Evolutionary conservation across 768 basidiomycete genomes (phyloP).

Genomic region (Boletellus ananiceps): DNA sequence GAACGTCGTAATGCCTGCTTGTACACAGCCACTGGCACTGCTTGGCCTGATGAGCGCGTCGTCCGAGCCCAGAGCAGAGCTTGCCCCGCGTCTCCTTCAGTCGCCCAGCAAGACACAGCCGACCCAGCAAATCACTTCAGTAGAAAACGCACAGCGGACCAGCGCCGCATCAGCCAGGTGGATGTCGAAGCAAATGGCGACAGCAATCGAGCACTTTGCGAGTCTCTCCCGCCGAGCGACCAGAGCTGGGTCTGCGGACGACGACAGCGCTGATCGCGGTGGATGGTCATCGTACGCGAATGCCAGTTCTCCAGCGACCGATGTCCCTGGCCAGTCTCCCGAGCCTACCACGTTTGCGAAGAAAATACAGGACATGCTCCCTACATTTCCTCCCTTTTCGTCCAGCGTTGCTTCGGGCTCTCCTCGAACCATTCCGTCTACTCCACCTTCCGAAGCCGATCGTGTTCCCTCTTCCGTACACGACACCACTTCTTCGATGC

Average conservation of each 20-base stretch:
- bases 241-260: neutral
- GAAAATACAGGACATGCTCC: conserved; percentile 49
- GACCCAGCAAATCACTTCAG: conserved; percentile 10
- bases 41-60: neutral
- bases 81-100: conserved; percentile 15
- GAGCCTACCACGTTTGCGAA: conserved; percentile 45
- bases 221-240: conserved; percentile 13
- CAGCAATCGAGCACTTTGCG: conserved; percentile 14
- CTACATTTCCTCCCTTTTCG: conserved; percentile 36
- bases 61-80: neutral
- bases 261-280: conserved; percentile 4
- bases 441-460: conserved; percentile 8
- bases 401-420: conserved; percentile 17
- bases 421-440: conserved; percentile 12
- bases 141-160: conserved; percentile 3
- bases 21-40: neutral
- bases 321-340: conserved; percentile 21
- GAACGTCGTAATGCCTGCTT: neutral
- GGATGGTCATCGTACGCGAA: conserved; percentile 7
- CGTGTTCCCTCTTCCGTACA: conserved; percentile 19
- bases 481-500: conserved; percentile 51
- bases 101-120: conserved; percentile 19
- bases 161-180: conserved; percentile 2
- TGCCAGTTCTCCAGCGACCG: conserved; percentile 3
- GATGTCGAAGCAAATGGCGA: conserved; percentile 15